A percentile compares a stretch with the other conserved stretches of the same genome.
phyloP scores from a whole-genome alignment of 192 early-diverging fungal genomes.

The Borealophlyctis nickersoniae region DNA sequence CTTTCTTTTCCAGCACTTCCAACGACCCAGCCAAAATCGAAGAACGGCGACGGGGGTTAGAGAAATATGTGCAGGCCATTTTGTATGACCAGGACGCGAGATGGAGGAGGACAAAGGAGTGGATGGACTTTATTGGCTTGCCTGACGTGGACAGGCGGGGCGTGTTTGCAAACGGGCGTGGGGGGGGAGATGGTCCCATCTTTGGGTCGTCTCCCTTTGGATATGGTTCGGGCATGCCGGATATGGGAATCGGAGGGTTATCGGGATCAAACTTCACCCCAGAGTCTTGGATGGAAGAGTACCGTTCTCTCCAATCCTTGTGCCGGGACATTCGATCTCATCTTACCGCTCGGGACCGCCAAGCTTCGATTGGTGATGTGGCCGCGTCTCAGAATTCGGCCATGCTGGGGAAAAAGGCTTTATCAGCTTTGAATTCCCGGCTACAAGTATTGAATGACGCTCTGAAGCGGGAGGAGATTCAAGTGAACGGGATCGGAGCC shows the following conservation, averaged over 20 bases:
- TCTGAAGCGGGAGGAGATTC: slow-evolving; percentile 49
- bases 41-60: slow-evolving; percentile 70
- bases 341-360: slow-evolving; percentile 70
- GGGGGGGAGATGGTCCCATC: not conserved
- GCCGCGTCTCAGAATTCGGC: slow-evolving; percentile 73
- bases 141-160: slow-evolving; percentile 26
- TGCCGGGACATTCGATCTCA: slow-evolving; percentile 71
- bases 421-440: slow-evolving; percentile 48
- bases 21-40: slow-evolving; percentile 64
- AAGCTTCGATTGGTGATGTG: slow-evolving; percentile 69
- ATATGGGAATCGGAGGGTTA: not conserved
- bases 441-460: slow-evolving; percentile 53
- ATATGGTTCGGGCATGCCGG: not conserved
- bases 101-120: slow-evolving; percentile 70
- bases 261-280: slow-evolving; percentile 40
- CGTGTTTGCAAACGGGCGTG: not conserved
- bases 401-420: slow-evolving; percentile 71
- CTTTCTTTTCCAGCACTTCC: slow-evolving; percentile 42
- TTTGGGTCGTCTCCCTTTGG: slow-evolving; percentile 12
- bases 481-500: slow-evolving; percentile 6
- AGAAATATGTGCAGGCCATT: slow-evolving; percentile 75
- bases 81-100: slow-evolving; percentile 67
- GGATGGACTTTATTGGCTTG: slow-evolving; percentile 74
- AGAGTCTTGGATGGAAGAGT: slow-evolving; percentile 80
- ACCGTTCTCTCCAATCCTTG: slow-evolving; percentile 54